A percentile compares a stretch with the other conserved stretches of the same genome.
Conservation (phyloP, 139 green algal genomes). For the Micromonas commoda region DNA sequence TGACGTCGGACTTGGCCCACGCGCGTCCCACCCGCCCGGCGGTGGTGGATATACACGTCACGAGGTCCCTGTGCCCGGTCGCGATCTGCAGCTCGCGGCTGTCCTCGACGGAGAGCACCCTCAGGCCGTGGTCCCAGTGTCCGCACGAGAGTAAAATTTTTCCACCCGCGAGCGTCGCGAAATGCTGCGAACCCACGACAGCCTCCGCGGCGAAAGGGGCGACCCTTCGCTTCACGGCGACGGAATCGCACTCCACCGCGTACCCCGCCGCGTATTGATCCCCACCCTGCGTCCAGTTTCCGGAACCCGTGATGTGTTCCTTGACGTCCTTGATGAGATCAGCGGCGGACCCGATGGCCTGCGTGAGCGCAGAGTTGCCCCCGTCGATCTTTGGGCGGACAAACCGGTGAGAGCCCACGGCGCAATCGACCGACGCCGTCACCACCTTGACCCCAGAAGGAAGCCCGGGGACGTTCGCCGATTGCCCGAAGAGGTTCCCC, state of each 20-base stretch:
- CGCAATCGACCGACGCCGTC: no score
- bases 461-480: no score
- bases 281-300: no score
- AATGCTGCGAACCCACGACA: slow-evolving; percentile 28
- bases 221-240: neutral
- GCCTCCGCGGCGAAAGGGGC: slow-evolving; percentile 26
- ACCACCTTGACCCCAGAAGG: no score
- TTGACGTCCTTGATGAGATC: no score
- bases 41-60: slow-evolving; percentile 52
- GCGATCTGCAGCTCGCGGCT: slow-evolving; percentile 47
- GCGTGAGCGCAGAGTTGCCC: no score
- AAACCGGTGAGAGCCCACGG: no score
- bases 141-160: slow-evolving; percentile 40
- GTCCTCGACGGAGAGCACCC: slow-evolving; percentile 42
- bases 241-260: slow-evolving; percentile 19
- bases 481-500: no score
- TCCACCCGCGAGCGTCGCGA: slow-evolving; percentile 38
- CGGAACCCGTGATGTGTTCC: no score
- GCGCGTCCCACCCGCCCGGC: neutral
- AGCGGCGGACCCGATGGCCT: no score
- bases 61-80: slow-evolving; percentile 49
- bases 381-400: no score
- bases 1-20: neutral
- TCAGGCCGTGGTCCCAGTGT: slow-evolving; percentile 52
- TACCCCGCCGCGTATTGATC: slow-evolving; percentile 14